These are phyloP conservation scores for Backusella tuberculispora DNA, from an alignment of 192 early-diverging fungal genomes.

Conservation along the genomic window DNA sequence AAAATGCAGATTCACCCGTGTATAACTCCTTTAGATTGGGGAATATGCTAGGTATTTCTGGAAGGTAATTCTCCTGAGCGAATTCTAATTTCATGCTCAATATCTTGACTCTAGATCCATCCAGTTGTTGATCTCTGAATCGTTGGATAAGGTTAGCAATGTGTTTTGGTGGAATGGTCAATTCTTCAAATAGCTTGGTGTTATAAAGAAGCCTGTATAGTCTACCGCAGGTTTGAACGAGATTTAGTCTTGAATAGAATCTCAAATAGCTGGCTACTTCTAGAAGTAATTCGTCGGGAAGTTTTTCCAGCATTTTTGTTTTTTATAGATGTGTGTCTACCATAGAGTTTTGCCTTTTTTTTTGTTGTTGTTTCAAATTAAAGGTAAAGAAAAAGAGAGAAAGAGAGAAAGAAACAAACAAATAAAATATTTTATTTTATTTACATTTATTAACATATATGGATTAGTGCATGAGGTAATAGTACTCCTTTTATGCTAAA, in stretches of 20 bases:
- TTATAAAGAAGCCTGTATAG: neutral
- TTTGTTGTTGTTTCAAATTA: neutral
- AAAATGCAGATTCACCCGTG: neutral
- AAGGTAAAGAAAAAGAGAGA: neutral
- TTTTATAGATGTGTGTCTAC: no score
- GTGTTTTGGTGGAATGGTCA: neutral
- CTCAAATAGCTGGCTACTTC: neutral
- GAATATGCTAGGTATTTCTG: neutral
- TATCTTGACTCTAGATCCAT: neutral
- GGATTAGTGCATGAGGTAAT: constrained; percentile 5
- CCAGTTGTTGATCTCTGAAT: neutral
- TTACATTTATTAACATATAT: neutral
- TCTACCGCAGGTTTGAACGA: neutral
- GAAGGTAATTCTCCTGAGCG: constrained; percentile 8
- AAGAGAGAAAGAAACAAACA: neutral
- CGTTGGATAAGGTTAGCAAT: neutral
- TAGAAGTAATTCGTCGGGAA: neutral
- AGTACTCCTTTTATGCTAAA: neutral
- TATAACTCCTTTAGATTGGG: constrained; percentile 4
- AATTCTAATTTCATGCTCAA: neutral
- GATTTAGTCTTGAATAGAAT: neutral
- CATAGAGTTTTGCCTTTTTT: no score
- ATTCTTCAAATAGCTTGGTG: constrained; percentile 1
- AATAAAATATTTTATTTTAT: neutral
- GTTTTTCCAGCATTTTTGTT: neutral